Evolutionary conservation across 2,329 filamentous ascomycete genomes (phyloP).

Genomic region (Monosporascus sp.): DNA sequence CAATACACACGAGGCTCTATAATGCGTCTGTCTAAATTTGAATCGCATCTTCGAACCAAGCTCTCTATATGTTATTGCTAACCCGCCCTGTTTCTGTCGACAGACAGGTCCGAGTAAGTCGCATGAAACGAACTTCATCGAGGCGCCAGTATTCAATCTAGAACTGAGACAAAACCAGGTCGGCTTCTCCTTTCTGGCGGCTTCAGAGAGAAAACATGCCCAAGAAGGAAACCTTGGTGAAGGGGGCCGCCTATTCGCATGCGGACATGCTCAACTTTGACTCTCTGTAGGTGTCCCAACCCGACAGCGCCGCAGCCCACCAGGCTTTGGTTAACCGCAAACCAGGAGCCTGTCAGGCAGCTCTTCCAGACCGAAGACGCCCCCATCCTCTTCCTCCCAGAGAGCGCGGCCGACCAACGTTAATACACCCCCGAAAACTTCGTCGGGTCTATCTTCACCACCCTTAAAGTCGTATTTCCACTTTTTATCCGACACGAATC

Average conservation of each 20-base stretch:
- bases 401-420: constrained; percentile 51
- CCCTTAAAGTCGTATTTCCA: constrained; percentile 72
- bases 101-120: constrained; percentile 62
- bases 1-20: too few species aligned
- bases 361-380: constrained; percentile 68
- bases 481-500: constrained; percentile 75
- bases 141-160: too few species aligned
- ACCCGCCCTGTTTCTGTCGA: constrained; percentile 12
- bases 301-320: background rate
- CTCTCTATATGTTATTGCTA: background rate
- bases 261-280: constrained; percentile 90
- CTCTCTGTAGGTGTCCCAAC: constrained; percentile 54
- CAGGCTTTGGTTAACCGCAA: constrained; percentile 6
- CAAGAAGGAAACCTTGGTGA: constrained; percentile 62
- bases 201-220: constrained; percentile 48
- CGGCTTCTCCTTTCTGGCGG: constrained; percentile 85
- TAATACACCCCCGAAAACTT: constrained; percentile 50
- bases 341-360: constrained; percentile 55
- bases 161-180: constrained; percentile 47
- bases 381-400: constrained; percentile 56
- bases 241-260: constrained; percentile 94
- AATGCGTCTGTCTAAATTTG: background rate
- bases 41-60: background rate
- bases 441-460: constrained; percentile 53
- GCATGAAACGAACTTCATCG: background rate